Base-by-base conservation (phyloP, 1,284 basidiomycete species). In the Sporisorium exsertum region DNA sequence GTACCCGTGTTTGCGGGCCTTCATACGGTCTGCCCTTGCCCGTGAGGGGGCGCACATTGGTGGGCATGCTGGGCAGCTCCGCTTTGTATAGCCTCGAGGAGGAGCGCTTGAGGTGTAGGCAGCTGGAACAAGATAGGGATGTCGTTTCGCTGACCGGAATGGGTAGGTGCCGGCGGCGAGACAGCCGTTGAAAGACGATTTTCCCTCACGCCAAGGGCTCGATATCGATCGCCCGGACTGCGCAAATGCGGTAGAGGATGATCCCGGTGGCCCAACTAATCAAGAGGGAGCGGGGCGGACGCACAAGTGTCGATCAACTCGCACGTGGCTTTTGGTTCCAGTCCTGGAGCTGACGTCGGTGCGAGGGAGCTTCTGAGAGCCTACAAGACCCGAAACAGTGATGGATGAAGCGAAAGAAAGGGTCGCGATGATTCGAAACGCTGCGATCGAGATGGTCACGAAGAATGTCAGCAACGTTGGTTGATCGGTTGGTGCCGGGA, bases 1-100 rank as follows among this genome's bases (percentile, higher is more conserved):
- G 55, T 1, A 75, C 72, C 13, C 63, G 53, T 9, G 58, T 62
- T 18, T 68, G 42, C 6, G 47, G n/a, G n/a, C 26, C 45, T 7
- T 22, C 20, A 13, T 50, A 33, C 32, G 47, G 15, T 7, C 54
- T 66, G 53, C 50, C 42, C 46, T 67, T 77, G 60, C 75, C 75
- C 60, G 75, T 77, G 24, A 77, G 40, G 1, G 71, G 71, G 27
- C 75, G 62, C 15, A 73, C 61, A 27, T 73, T 77, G 57, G 75
- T 70, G 13, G 75, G 75, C 75, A 77, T 77, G 27, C 6, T 35
- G 58, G 26, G n/a, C 0, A 20, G n/a, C 9, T 32, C 49, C 9
- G 29, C 27, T 50, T 22, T 50, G 20, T 32, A 29, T 43, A 50
- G 9, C 29, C 27, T 20, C 10, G 4, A 20, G 9, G 37, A 18